Evolutionary conservation across 306 rosid species (phyloP), one percentile per base, ranked within the genome.

Genomic region (Sophora flavescens): DNA sequence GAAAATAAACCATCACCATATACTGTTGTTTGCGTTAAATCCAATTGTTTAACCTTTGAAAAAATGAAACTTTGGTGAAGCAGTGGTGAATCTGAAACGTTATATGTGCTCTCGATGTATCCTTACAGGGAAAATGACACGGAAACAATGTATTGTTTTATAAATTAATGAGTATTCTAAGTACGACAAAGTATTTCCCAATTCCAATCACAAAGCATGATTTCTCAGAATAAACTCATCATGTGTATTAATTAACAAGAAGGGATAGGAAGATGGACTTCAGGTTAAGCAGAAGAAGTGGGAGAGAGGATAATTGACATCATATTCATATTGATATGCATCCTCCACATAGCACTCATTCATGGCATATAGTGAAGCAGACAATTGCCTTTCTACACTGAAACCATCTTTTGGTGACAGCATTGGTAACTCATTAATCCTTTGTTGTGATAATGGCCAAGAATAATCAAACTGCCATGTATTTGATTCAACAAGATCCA

Each of bases 361-460:
- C 28, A 77, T 68, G 32, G 53, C 56, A 62, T 68, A 69, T 18
- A 68, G 28, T 5, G 44, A 58, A 5, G 13, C 52, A 11, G 81
- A 45, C 5, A 58, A 30, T 33, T 76, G 57, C 57, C 44, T 76
- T 15, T 30, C 81, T 35, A 28, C 73, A 68, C 33, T 50, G 42
- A 63, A 38, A 33, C 53, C 61, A 63, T 71, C 75, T 70, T 35
- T 47, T 36, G 64, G n/a, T 63, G 69, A 16, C 9, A 63, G n/a
- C 30, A 62, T 45, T 63, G 82, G 13, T 36, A 71, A 56, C 36
- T 77, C 79, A 12, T 64, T 64, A 16, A 58, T 71, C 76, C 75
- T 64, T 50, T 57, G 66, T 45, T 70, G 68, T 8, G 81, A 66
- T 35, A 83, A 66, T 30, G 84, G 74, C 90, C 96, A 89, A 38